A percentile compares a stretch with the other conserved stretches of the same genome.
phyloP scores from a whole-genome alignment of 1,284 basidiomycete genomes.

The Sporisorium sorghi region DNA sequence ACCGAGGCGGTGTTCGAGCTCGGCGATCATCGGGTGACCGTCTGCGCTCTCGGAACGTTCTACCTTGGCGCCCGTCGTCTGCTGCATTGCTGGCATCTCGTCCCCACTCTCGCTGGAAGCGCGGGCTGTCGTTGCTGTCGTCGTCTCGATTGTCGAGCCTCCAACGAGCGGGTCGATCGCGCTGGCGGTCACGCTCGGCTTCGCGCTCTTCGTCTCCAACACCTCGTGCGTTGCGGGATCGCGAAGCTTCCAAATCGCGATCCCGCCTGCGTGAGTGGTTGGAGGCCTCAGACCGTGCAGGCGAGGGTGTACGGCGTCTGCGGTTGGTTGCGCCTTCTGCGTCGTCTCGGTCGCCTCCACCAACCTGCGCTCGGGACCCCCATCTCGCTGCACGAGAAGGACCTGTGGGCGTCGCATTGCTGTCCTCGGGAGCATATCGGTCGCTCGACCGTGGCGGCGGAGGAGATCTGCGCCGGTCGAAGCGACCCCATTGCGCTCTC shows the following conservation, averaged over 20 bases:
- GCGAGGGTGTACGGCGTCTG: constrained; percentile 25
- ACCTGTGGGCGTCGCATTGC: not conserved
- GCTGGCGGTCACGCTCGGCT: constrained; percentile 15
- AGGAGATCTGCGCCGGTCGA: constrained; percentile 23
- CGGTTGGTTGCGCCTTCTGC: constrained; percentile 5
- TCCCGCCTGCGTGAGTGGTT: constrained; percentile 19
- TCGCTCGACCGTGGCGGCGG: constrained; percentile 10
- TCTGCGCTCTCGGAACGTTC: constrained; percentile 7
- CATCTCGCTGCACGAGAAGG: constrained; percentile 13
- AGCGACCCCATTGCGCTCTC: constrained; percentile 5
- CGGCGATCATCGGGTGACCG: constrained; percentile 17
- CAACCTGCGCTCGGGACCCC: constrained; percentile 10
- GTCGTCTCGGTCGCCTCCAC: constrained; percentile 22
- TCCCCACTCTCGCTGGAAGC: constrained; percentile 3
- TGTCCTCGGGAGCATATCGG: constrained; percentile 8
- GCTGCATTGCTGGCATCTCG: not conserved
- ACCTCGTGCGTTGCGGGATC: constrained; percentile 7
- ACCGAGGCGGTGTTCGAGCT: constrained; percentile 19
- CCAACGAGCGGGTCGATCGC: constrained; percentile 37
- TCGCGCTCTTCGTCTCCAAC: constrained; percentile 11
- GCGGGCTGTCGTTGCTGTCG: constrained; percentile 1
- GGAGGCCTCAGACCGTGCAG: constrained; percentile 29
- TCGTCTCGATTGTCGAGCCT: constrained; percentile 19
- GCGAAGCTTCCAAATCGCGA: constrained; percentile 9
- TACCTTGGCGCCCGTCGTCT: not conserved